Percentiles rank a stretch among this genome's conserved stretches.
These are phyloP conservation scores for Aspergillus jensenii DNA, from an alignment of 2,329 filamentous ascomycete species.

Conservation along the genomic window DNA sequence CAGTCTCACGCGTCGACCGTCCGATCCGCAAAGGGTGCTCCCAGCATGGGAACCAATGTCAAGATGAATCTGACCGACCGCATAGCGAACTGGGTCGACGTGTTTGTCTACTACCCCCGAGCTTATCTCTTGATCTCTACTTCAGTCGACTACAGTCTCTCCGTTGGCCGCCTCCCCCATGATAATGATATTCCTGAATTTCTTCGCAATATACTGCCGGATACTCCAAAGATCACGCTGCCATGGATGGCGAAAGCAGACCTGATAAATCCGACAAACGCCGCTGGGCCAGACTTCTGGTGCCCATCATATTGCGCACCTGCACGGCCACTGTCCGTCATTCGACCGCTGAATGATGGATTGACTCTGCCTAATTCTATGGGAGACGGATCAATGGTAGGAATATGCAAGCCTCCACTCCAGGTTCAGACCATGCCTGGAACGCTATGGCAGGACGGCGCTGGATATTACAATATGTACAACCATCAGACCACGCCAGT, in stretches of 20 bases:
- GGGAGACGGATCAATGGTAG: neutral
- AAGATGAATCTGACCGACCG: neutral
- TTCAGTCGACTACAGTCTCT: constrained; percentile 7
- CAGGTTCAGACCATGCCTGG: neutral
- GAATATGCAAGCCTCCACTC: neutral
- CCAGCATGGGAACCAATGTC: neutral
- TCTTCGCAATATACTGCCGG: neutral
- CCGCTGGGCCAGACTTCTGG: neutral
- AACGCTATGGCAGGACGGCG: neutral
- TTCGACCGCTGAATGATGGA: neutral
- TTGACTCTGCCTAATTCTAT: neutral
- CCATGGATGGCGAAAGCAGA: constrained; percentile 1
- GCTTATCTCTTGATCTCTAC: constrained; percentile 6
- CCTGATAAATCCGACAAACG: neutral
- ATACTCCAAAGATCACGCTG: neutral
- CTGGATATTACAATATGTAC: neutral
- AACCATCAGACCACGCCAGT: neutral
- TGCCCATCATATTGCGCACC: neutral
- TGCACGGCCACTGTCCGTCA: neutral
- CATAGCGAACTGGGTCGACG: neutral
- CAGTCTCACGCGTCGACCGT: neutral
- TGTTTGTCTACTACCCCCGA: constrained; percentile 5
- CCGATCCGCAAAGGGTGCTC: neutral
- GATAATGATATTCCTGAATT: constrained; percentile 3
- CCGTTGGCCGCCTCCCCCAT: constrained; percentile 4